Evolutionary conservation across 441 rosid species (phyloP), one percentile per base, ranked within the genome.

Genomic region (Erodium texanum): DNA sequence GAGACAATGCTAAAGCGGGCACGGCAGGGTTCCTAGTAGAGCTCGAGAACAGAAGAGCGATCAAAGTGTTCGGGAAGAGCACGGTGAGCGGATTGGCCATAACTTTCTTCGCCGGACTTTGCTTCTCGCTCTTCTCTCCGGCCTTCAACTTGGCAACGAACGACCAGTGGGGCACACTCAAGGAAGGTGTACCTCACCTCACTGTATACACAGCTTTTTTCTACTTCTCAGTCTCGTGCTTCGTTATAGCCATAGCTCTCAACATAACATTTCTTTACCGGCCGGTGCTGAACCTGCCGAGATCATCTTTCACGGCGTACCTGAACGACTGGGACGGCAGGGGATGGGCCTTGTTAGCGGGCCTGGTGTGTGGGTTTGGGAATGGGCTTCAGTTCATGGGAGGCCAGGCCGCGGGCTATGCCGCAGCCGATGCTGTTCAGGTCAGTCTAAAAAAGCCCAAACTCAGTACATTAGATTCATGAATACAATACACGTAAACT

Each of bases 361-460:
- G 96, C 5, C 72, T 90, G 19, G 71, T 90, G 3, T 90, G 96
- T 70, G 98, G 97, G 0, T 84, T 93, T 41, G 93, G 96, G 0
- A 88, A 90, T 63, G 97, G 95, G 20, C 92, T 91, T 52, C 97
- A 92, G 75, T 89, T 92, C 56, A 92, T 89, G 93, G 96, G 89
- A 0, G 96, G 97, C 38, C 93, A 91, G 77, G 89, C 93, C 0
- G 94, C 97, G 4, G 98, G 98, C 14, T 92, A 87, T 72, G 96
- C 96, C 20, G 96, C 90, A 3, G 93, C 98, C 16, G 98, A 88
- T 68, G 93, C 92, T 48, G 96, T 92, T 71, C 97, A 91, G 96
- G 89, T 86, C 61, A 67, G 73, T 65, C 59, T 64, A 23, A 41
- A 59, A 58, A n/a, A n/a, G n/a, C n/a, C n/a, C n/a, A n/a, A n/a